These are phyloP conservation scores for Yamadazyma taylorii DNA, from an alignment of 1,139 yeast genomes.

Conservation along the genomic window DNA sequence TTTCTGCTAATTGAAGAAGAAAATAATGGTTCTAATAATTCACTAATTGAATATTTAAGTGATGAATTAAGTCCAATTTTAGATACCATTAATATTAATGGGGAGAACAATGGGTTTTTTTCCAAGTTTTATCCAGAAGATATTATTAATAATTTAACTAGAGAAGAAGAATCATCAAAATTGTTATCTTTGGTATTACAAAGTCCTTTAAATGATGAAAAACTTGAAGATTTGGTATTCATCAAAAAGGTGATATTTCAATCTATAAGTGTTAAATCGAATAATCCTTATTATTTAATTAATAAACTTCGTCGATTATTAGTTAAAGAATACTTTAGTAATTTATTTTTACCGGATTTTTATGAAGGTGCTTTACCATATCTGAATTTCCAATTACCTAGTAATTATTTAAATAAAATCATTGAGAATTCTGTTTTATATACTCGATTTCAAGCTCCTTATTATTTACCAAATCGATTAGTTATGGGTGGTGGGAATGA, in stretches of 20 bases:
- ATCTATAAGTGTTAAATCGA: conserved; percentile 6
- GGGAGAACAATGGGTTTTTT: conserved; percentile 3
- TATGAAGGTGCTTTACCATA: conserved; percentile 16
- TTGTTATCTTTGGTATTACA: conserved; percentile 22
- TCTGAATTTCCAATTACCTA: conserved; percentile 19
- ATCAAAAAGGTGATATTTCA: conserved; percentile 11
- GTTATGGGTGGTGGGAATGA: neutral
- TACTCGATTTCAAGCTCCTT: conserved; percentile 29
- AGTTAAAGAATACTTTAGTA: conserved; percentile 9
- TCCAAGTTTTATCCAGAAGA: conserved; percentile 10
- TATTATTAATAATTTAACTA: conserved; percentile 17
- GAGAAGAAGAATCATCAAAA: conserved; percentile 30
- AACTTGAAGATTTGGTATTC: conserved; percentile 14
- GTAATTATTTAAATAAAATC: conserved; percentile 26
- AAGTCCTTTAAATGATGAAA: conserved; percentile 17
- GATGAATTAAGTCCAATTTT: conserved; percentile 31
- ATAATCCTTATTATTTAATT: conserved; percentile 10
- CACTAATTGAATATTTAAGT: conserved; percentile 22
- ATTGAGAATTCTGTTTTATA: conserved; percentile 31
- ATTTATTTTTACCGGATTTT: conserved; percentile 14
- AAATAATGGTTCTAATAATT: conserved; percentile 11
- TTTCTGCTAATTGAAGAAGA: conserved; percentile 9
- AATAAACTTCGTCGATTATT: conserved; percentile 12
- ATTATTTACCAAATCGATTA: conserved; percentile 32
- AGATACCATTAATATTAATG: conserved; percentile 19